Evolutionary conservation across 2,329 filamentous ascomycete genomes (phyloP).

Genomic region (Akanthomyces muscarius): DNA sequence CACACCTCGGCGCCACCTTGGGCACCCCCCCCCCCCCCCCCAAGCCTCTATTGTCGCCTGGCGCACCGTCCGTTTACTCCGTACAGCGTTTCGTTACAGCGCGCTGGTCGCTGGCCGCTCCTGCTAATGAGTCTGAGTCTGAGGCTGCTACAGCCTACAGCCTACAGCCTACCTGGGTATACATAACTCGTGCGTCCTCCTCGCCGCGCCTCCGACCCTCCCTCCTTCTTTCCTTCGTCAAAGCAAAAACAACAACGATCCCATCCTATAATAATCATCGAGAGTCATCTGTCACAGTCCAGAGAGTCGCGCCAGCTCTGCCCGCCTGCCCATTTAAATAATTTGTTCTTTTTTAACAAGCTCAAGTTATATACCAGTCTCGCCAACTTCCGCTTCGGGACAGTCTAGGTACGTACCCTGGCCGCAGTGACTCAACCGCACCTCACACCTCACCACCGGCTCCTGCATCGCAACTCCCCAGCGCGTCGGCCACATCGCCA

Average conservation of each 20-base stretch:
- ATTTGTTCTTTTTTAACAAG: not conserved
- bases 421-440: slow-evolving; percentile 17
- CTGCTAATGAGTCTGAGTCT: too few species aligned
- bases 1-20: not conserved
- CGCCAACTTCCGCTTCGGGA: slow-evolving; percentile 14
- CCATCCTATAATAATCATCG: slow-evolving; percentile 47
- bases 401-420: slow-evolving; percentile 17
- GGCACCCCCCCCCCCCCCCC: not conserved
- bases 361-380: slow-evolving; percentile 13
- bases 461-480: slow-evolving; percentile 3
- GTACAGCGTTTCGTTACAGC: slow-evolving; percentile 1
- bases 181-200: slow-evolving; percentile 21
- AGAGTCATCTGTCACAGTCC: slow-evolving; percentile 60
- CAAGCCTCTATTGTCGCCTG: not conserved
- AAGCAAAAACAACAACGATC: slow-evolving; percentile 49
- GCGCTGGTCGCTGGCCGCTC: not conserved
- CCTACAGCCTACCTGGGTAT: slow-evolving; percentile 14
- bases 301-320: slow-evolving; percentile 54
- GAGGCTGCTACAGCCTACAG: not conserved
- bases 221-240: slow-evolving; percentile 31
- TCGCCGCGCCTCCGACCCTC: slow-evolving; percentile 30
- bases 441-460: not conserved
- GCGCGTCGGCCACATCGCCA: slow-evolving; percentile 19
- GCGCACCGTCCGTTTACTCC: not conserved
- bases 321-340: slow-evolving; percentile 31